Base-by-base conservation (phyloP, 257 asterid species). In the Solanum neorickii region DNA sequence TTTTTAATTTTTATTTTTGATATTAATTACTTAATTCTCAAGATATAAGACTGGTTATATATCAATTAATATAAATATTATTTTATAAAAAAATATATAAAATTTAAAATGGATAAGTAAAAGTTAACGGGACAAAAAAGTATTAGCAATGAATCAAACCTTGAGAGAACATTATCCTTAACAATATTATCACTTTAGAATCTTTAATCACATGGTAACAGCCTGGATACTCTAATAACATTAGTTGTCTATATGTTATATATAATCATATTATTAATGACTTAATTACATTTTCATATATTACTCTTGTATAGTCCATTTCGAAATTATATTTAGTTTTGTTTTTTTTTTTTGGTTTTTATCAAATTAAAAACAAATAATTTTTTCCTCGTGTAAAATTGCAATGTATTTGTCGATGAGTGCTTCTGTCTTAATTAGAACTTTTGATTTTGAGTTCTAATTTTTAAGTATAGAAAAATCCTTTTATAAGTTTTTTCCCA, bases 201-300 rank as follows among this genome's bases (percentile, higher is more conserved):
- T 77, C n/a, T 44, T 14, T 1, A 77, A 44, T 49, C 37, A 77
- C 83, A 77, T 25, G 83, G 37, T 44, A 44, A 77, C 83, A 77
- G 4, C 41, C 39, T 44, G 62, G 83, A 77, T 44, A 39, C 31
- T 77, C 62, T 77, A 77, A 44, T 76, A 76, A 76, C 83, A 76
- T 76, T 76, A 76, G 59, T 42, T 41, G n/a, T 72, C 7, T 42
- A 76, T 7, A n/a, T 42, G 37, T 13, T 13, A 12, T 76, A 13
- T 13, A 12, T 76, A 13, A 77, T 76, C 33, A 75, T 75, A 59
- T n/a, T 25, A 76, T 76, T n/a, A 76, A 76, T 35, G 46, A 73
- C 13, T 20, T 56, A 20, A 56, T 56, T 56, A 56, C 65, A 18
- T 56, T 18, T 56, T 56, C 12, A 56, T 3, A 56, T 56, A 18